Evolutionary conservation across 2,329 filamentous ascomycete genomes (phyloP).

Genomic region (Calonectria honghensis): DNA sequence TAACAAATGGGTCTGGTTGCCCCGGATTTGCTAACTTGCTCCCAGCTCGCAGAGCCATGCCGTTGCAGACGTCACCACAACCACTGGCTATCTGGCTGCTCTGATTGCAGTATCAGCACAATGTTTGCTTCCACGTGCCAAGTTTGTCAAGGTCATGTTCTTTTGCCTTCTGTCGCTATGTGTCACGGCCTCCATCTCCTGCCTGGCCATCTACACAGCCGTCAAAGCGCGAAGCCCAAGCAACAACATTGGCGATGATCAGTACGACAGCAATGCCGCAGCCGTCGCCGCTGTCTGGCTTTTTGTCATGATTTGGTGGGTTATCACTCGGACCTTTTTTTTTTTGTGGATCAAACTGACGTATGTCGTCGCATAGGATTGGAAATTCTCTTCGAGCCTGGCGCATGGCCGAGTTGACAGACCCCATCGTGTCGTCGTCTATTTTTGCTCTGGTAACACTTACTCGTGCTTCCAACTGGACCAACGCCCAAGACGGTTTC

Average conservation of each 20-base stretch:
- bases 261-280: conserved; percentile 39
- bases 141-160: conserved; percentile 42
- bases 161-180: conserved; percentile 37
- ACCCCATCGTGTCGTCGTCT: conserved; percentile 40
- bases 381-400: conserved; percentile 39
- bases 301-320: conserved; percentile 43
- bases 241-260: conserved; percentile 19
- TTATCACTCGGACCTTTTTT: not conserved
- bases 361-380: conserved; percentile 16
- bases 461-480: conserved; percentile 38
- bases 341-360: not conserved
- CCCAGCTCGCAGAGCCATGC: conserved; percentile 35
- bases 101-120: conserved; percentile 40
- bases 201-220: conserved; percentile 37
- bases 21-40: not conserved
- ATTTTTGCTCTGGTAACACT: conserved; percentile 41
- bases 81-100: conserved; percentile 35
- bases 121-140: conserved; percentile 39
- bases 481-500: conserved; percentile 23
- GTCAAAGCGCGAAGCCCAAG: conserved; percentile 34
- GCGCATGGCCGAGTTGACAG: conserved; percentile 37
- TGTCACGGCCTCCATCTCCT: conserved; percentile 35
- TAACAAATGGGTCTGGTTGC: not conserved
- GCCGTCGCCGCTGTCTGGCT: conserved; percentile 40
- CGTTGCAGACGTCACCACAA: conserved; percentile 37